Evolutionary conservation across 2,329 filamentous ascomycete genomes (phyloP).

Genomic region (Xylariales sp.): DNA sequence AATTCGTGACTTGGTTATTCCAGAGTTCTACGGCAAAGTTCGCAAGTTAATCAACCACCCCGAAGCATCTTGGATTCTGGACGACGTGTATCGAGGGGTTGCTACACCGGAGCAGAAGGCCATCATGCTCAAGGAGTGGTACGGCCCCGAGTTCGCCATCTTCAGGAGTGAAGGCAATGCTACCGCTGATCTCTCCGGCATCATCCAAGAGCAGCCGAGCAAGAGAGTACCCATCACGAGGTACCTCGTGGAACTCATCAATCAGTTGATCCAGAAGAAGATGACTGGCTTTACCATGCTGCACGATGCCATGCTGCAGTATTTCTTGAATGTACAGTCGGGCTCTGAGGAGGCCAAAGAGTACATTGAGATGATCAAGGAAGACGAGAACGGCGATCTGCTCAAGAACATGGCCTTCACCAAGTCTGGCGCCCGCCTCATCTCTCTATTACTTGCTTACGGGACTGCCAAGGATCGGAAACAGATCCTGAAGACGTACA

Average conservation of each 20-base stretch:
- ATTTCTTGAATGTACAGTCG: slow-evolving; percentile 74
- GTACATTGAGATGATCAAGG: slow-evolving; percentile 86
- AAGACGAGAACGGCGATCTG: slow-evolving; percentile 84
- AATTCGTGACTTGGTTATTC: slow-evolving; percentile 82
- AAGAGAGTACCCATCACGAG: slow-evolving; percentile 86
- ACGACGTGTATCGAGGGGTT: slow-evolving; percentile 89
- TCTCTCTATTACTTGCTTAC: slow-evolving; percentile 76
- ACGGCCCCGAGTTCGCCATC: slow-evolving; percentile 86
- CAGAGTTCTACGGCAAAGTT: slow-evolving; percentile 92
- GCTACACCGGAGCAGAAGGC: slow-evolving; percentile 84
- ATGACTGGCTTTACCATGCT: slow-evolving; percentile 96
- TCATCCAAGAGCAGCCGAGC: slow-evolving; percentile 72
- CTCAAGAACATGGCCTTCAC: slow-evolving; percentile 97
- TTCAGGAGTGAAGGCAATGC: slow-evolving; percentile 57
- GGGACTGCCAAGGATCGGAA: slow-evolving; percentile 91
- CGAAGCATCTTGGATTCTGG: slow-evolving; percentile 95
- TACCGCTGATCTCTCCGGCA: slow-evolving; percentile 66
- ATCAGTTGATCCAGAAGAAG: slow-evolving; percentile 91
- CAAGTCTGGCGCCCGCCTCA: slow-evolving; percentile 75
- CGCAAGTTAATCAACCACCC: slow-evolving; percentile 92
- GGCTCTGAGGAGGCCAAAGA: slow-evolving; percentile 80
- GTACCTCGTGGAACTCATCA: slow-evolving; percentile 80
- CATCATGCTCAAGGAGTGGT: slow-evolving; percentile 86
- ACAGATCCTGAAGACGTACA: slow-evolving; percentile 80
- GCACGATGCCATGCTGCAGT: slow-evolving; percentile 97